Conservation (phyloP, 345 rosid genomes). For the Nephelium lappaceum region DNA sequence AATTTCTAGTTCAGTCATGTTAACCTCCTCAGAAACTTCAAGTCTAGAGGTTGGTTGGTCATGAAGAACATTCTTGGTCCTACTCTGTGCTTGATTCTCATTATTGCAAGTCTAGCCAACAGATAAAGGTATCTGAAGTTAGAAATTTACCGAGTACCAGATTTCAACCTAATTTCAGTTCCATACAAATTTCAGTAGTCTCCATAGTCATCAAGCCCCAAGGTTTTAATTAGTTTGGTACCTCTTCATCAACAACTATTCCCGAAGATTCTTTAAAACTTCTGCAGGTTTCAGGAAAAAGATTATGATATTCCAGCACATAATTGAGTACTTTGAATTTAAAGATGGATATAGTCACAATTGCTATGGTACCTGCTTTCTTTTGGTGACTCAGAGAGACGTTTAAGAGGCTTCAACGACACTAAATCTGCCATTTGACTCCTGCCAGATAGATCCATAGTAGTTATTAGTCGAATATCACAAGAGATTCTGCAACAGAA, state of each 20-base stretch:
- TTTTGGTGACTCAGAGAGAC: slow-evolving; percentile 55
- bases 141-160: slow-evolving; percentile 1
- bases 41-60: slow-evolving; percentile 30
- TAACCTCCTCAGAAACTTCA: slow-evolving; percentile 37
- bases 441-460: slow-evolving; percentile 43
- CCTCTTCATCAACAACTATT: slow-evolving; percentile 48
- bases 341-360: slow-evolving; percentile 7
- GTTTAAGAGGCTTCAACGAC: slow-evolving; percentile 55
- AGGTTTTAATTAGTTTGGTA: slow-evolving; percentile 22
- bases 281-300: slow-evolving; percentile 38
- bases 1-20: slow-evolving; percentile 44
- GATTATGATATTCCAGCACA: slow-evolving; percentile 11
- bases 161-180: not conserved
- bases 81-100: slow-evolving; percentile 30
- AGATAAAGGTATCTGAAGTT: slow-evolving; percentile 15
- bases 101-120: slow-evolving; percentile 43
- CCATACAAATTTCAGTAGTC: slow-evolving; percentile 3
- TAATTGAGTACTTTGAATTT: slow-evolving; percentile 6
- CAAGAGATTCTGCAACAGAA: not conserved
- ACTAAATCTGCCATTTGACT: slow-evolving; percentile 33
- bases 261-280: slow-evolving; percentile 31
- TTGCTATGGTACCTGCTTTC: slow-evolving; percentile 56
- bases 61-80: slow-evolving; percentile 24
- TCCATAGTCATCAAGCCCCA: not conserved
- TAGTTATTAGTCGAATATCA: not conserved